phyloP scores from a whole-genome alignment of 768 basidiomycete genomes.

The Fistulinella prunicolor region DNA sequence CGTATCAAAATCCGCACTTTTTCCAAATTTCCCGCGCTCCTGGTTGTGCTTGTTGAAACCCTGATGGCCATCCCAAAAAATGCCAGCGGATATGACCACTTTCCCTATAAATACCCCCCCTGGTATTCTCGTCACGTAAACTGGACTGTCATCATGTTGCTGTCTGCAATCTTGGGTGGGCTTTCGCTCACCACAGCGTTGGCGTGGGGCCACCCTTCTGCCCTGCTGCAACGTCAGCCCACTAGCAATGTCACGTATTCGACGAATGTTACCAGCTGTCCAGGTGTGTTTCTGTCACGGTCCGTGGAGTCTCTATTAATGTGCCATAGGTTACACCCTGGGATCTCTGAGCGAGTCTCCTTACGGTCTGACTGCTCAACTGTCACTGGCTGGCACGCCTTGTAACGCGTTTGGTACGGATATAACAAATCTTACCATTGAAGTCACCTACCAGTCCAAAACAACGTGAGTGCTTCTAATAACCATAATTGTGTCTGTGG shows the following conservation, averaged over 20 bases:
- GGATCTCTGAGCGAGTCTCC: constrained; percentile 39
- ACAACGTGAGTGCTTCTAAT: constrained; percentile 42
- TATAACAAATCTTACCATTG: constrained; percentile 53
- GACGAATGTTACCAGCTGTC: constrained; percentile 31
- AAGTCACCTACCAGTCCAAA: constrained; percentile 62
- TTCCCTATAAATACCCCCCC: constrained; percentile 7
- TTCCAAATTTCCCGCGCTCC: constrained; percentile 6
- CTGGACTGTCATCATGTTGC: background rate
- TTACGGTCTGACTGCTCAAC: constrained; percentile 51
- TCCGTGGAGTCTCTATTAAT: background rate
- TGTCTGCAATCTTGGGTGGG: constrained; percentile 7
- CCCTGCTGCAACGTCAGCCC: constrained; percentile 5
- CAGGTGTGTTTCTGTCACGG: constrained; percentile 18
- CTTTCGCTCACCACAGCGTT: constrained; percentile 3
- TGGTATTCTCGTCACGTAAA: background rate
- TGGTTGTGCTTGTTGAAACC: background rate
- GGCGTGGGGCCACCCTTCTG: constrained; percentile 5
- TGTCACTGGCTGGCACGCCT: constrained; percentile 50
- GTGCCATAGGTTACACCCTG: constrained; percentile 51
- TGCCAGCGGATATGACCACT: background rate
- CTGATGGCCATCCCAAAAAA: background rate
- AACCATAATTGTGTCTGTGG: background rate
- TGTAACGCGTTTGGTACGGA: constrained; percentile 70
- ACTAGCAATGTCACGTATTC: constrained; percentile 14
- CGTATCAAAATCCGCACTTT: too few species aligned